phyloP scores from a whole-genome alignment of 192 early-diverging fungal genomes.

The Linnemannia hyalina region DNA sequence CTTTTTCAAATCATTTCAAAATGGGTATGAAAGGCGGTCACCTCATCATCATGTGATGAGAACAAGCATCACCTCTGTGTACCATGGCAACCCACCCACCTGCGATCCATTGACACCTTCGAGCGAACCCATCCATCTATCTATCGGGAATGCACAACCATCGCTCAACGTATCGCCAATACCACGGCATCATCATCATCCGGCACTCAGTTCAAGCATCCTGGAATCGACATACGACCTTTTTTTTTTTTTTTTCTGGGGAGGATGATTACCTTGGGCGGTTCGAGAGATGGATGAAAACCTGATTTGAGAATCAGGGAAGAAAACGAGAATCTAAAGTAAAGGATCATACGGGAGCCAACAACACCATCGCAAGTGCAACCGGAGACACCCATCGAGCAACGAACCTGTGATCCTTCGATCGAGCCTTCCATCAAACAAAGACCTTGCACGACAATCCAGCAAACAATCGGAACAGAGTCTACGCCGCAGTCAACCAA shows the following conservation, averaged over 20 bases:
- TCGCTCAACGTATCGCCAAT: background rate
- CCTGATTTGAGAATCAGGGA: background rate
- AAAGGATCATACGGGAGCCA: background rate
- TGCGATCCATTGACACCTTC: conserved; percentile 16
- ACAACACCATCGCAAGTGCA: background rate
- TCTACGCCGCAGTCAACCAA: background rate
- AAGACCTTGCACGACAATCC: background rate
- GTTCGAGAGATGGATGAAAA: background rate
- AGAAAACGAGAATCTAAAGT: background rate
- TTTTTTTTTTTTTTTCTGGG: background rate
- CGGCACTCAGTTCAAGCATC: background rate
- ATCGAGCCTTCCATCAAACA: background rate
- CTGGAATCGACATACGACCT: background rate
- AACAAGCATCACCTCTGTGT: background rate
- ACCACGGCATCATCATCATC: background rate
- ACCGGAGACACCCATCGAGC: background rate
- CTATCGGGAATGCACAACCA: background rate
- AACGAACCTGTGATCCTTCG: conserved; percentile 14
- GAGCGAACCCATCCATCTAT: background rate
- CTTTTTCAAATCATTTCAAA: conserved; percentile 45
- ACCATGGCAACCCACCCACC: background rate
- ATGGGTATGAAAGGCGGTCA: conserved; percentile 33
- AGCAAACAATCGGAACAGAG: background rate
- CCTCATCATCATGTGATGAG: background rate
- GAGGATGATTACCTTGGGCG: background rate